Percentiles rank a stretch among this genome's conserved stretches.
Evolutionary conservation across 1,139 yeast genomes (phyloP).

Genomic region (Suhomyces atakaporum): DNA sequence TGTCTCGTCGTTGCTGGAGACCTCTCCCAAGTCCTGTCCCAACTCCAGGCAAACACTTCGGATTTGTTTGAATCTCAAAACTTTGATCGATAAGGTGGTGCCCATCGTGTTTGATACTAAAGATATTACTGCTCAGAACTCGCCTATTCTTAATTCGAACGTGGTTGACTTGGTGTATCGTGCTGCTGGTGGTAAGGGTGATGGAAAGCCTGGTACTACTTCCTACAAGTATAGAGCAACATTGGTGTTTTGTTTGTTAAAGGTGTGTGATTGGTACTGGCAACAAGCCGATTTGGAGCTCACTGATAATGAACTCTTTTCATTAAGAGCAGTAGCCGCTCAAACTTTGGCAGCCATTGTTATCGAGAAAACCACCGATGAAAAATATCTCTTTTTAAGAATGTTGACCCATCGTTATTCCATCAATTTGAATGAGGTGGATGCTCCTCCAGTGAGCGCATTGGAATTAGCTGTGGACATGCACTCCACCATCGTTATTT

Average conservation of each 20-base stretch:
- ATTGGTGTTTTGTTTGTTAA: conserved; percentile 67
- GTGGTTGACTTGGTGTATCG: conserved; percentile 61
- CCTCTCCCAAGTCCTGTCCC: conserved; percentile 39
- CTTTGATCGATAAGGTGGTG: conserved; percentile 66
- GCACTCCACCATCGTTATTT: conserved; percentile 76
- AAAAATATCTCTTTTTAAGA: conserved; percentile 69
- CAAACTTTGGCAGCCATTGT: conserved; percentile 70
- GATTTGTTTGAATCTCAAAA: conserved; percentile 72
- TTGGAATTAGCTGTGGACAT: conserved; percentile 84
- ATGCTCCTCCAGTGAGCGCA: conserved; percentile 65
- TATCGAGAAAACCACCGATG: conserved; percentile 60
- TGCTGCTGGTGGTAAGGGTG: conserved; percentile 83
- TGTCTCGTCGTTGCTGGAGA: too few relatives aligned
- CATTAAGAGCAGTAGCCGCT: conserved; percentile 65
- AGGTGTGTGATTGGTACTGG: conserved; percentile 80
- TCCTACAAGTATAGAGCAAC: conserved; percentile 66
- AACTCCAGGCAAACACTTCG: conserved; percentile 71
- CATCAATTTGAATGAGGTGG: conserved; percentile 63
- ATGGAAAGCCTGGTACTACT: conserved; percentile 57
- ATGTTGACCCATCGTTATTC: conserved; percentile 77
- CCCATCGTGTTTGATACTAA: conserved; percentile 60
- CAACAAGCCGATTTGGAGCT: conserved; percentile 61
- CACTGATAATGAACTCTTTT: conserved; percentile 65
- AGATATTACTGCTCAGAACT: conserved; percentile 56
- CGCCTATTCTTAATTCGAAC: conserved; percentile 60